Base-by-base conservation (phyloP, 1,284 basidiomycete genomes). In the Ustilago nuda region DNA sequence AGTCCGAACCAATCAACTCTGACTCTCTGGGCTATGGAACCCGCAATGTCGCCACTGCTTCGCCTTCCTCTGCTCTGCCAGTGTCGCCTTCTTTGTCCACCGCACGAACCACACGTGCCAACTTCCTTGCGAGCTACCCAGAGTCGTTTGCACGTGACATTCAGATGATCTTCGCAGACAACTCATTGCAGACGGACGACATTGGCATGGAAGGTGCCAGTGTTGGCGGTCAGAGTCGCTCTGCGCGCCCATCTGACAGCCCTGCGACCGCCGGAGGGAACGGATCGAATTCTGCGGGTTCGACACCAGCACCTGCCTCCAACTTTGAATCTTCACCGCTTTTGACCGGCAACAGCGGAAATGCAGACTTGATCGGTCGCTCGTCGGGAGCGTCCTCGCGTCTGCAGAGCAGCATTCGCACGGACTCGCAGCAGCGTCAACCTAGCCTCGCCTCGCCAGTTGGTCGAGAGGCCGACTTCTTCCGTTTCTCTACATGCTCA, bases 401-500 rank as follows among this genome's bases (percentile, higher is more conserved):
- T 23, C 60, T 62, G 27, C 60, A 67, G 17, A 55, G 56, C 54
- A 45, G 53, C 30, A 56, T 50, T 2, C 60, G 69, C n/a, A 23
- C 61, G 48, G 57, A 62, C n/a, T 61, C 64, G 54, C 66, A 70
- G 72, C 66, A 67, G 45, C 52, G 66, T 30, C 62, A 58, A 27
- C 52, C 68, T 19, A 27, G 57, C 3, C 36, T 64, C 1, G 58
- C 73, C 0, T 76, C 77, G 19, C 66, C 70, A 1, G 36, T 68
- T 8, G 77, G 75, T 2, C 75, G 74, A 12, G 72, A 71, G 54
- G 76, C 77, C 54, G 85, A 86, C 55, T 85, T 87, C 33, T 86
- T 82, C 84, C 72, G 83, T 17, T 86, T 84, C 78, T 84, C 83
- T 33, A 85, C 86, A 9, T 71, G 74, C 2, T 63, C 66, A 9